Base-by-base conservation (phyloP, 371 early-diverging fungal species). In the Syncephalastrum contaminatum region DNA sequence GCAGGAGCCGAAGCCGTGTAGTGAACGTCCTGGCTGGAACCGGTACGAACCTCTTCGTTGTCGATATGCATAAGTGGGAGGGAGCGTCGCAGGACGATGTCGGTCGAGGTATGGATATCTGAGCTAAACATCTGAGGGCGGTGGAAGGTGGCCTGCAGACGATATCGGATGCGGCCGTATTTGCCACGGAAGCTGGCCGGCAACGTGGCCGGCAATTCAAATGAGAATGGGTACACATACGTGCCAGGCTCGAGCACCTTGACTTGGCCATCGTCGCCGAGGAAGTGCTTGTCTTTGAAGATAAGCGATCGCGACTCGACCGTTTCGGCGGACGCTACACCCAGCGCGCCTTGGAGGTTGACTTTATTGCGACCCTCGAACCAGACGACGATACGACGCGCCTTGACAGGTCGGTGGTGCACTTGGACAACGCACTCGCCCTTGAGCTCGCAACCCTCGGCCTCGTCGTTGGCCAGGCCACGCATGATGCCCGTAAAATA, bases 351-450 rank as follows among this genome's bases (percentile, higher is more conserved):
- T 5, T 58, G 53, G 0, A 77, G 49, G 12, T 64, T 67, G 12
- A 77, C 78, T 50, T 72, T 77, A 21, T 55, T 64, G 41, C 73
- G 65, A 18, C 78, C 78, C 60, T 74, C 78, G 36, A 77, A 64
- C 60, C 71, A 70, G 6, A 77, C 66, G 18, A 68, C 36, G 2
- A 77, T 54, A 42, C 73, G 63, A 53, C 75, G 64, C n/a, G 72
- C 60, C 56, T 72, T 74, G 51, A 70, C 51, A 16, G 78, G 69
- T 25, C 70, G 67, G 39, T 58, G 63, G 6, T 57, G 54, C 27
- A 70, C 65, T 15, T 61, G 59, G 25, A 71, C 60, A 16, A 72
- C 48, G 52, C 70, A 69, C 4, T 59, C 64, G 51, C 78, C 78
- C 30, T 51, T 64, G 21, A 77, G 62, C 15, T 59, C 60, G 41